Conservation (phyloP, 306 rosid genomes). For the Astragalus membranaceus region DNA sequence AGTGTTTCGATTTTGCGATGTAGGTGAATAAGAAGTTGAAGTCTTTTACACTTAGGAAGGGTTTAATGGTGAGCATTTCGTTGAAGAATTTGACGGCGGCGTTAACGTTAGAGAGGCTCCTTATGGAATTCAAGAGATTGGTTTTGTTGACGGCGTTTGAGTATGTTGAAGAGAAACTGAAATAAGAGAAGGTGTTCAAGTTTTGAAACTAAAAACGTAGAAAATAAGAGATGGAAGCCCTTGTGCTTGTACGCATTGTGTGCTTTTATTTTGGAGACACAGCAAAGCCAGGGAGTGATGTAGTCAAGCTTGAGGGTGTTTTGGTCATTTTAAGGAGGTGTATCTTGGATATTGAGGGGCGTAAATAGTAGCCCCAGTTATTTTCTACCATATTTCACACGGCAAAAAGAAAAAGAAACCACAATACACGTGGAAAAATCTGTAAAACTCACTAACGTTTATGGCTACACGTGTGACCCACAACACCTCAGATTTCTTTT, state of each 20-base stretch:
- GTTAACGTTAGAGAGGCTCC: neutral
- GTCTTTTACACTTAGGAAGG: conserved; percentile 9
- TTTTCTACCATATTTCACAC: no score
- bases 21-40: conserved; percentile 22
- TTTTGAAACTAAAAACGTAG: neutral
- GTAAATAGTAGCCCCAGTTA: no score
- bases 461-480: conserved; percentile 12
- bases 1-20: conserved; percentile 19
- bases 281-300: neutral
- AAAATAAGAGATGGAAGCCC: neutral
- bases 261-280: neutral
- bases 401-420: no score
- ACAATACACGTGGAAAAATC: neutral
- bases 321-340: no score
- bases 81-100: conserved; percentile 22
- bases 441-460: no score
- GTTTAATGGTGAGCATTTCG: conserved; percentile 18
- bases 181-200: neutral
- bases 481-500: conserved; percentile 3
- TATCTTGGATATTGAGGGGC: no score
- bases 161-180: neutral
- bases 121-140: neutral
- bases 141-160: neutral
- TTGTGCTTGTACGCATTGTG: neutral
- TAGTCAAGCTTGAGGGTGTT: no score